Percentiles rank a stretch among this genome's conserved stretches.
Evolutionary conservation across 495 filamentous ascomycete genomes (phyloP).

Genomic region (Penicillium herquei): DNA sequence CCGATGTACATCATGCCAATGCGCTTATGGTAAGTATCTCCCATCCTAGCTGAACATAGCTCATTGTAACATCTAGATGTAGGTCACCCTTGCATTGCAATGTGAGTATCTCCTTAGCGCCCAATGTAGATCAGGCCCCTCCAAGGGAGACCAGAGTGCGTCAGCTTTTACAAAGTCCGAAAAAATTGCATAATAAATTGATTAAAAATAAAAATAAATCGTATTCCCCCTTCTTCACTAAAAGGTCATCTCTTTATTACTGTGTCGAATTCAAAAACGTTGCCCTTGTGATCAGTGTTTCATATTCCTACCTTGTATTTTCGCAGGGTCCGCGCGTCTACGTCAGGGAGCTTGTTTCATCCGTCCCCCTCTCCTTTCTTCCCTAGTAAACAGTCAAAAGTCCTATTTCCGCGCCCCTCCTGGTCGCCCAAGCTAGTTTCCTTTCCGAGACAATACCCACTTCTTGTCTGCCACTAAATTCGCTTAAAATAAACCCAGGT

Average conservation of each 20-base stretch:
- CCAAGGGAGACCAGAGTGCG: slow-evolving; percentile 4
- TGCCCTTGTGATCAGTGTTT: too few relatives aligned
- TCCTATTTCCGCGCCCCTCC: slow-evolving; percentile 5
- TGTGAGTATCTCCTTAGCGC: slow-evolving; percentile 4
- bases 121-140: slow-evolving; percentile 10
- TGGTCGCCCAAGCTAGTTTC: slow-evolving; percentile 7
- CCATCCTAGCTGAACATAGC: background rate
- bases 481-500: background rate
- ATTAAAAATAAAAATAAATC: slow-evolving; percentile 3
- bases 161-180: background rate
- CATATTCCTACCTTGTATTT: too few relatives aligned
- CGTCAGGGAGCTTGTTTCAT: slow-evolving; percentile 30
- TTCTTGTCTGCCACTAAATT: background rate
- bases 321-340: slow-evolving; percentile 18
- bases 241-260: too few relatives aligned
- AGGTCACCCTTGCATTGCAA: slow-evolving; percentile 14
- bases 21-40: too few relatives aligned
- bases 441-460: slow-evolving; percentile 5
- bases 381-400: slow-evolving; percentile 20
- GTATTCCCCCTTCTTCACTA: too few relatives aligned
- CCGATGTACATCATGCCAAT: too few relatives aligned
- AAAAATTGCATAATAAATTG: slow-evolving; percentile 3
- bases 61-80: background rate
- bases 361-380: slow-evolving; percentile 13
- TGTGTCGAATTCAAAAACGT: too few relatives aligned